Percentiles rank a stretch among this genome's conserved stretches.
Evolutionary conservation across 768 basidiomycete genomes (phyloP).

Genomic region (Termitomyces sp.): DNA sequence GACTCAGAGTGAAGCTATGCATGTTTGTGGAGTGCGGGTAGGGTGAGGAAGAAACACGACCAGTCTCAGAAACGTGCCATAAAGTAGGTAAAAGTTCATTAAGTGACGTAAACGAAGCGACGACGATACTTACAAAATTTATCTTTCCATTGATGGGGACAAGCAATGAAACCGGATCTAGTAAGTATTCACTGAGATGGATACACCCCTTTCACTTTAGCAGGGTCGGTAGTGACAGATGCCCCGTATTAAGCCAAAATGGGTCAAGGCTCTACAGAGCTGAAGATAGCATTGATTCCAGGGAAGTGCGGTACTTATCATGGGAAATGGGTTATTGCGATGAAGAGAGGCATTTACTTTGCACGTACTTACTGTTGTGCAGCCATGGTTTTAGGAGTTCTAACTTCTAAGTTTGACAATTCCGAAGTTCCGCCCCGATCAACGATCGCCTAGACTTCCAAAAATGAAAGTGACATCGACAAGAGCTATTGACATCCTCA

Average conservation of each 20-base stretch:
- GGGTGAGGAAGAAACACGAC: not conserved
- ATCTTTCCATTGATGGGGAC: not conserved
- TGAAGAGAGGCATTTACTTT: not conserved
- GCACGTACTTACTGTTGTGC: not conserved
- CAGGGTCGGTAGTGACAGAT: slow-evolving; percentile 1
- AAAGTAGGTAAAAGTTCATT: not conserved
- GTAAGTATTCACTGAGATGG: not conserved
- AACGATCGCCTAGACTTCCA: slow-evolving; percentile 1
- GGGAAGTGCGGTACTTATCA: not conserved
- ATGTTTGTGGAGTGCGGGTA: not conserved
- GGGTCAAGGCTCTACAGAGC: not conserved
- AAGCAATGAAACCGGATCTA: not conserved
- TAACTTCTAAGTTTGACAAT: not conserved
- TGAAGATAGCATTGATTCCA: not conserved
- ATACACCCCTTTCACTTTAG: not conserved
- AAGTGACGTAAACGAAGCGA: slow-evolving; percentile 7
- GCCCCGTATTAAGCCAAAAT: not conserved
- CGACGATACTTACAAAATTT: not conserved
- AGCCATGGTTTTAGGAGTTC: not conserved
- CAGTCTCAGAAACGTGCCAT: not conserved
- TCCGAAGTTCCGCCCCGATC: slow-evolving; percentile 10
- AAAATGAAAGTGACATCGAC: not conserved
- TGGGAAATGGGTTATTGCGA: not conserved
- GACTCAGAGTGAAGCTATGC: slow-evolving; percentile 1
- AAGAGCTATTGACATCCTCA: not conserved